Evolutionary conservation across 2,329 filamentous ascomycete species (phyloP).

Genomic region (Sporothrix mexicana): DNA sequence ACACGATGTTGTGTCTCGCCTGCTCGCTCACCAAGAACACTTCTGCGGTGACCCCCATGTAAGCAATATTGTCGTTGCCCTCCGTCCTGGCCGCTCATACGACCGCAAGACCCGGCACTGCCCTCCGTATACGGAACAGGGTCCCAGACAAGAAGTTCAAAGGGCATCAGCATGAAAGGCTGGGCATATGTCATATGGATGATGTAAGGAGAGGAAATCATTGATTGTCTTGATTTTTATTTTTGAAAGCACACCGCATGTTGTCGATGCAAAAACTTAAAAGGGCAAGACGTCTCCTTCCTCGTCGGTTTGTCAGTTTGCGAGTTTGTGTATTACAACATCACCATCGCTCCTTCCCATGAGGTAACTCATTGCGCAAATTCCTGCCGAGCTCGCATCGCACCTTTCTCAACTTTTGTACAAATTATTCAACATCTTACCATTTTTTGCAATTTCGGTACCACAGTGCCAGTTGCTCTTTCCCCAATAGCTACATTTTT

Average conservation of each 20-base stretch:
- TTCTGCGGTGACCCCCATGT: slow-evolving; percentile 28
- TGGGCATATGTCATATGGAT: slow-evolving; percentile 7
- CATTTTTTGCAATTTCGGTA: neutral
- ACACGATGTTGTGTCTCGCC: slow-evolving; percentile 3
- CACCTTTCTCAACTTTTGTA: neutral
- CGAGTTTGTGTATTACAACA: neutral
- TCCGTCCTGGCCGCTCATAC: neutral
- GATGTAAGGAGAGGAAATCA: neutral
- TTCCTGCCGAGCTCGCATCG: slow-evolving; percentile 1
- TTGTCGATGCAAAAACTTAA: neutral
- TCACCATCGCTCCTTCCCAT: slow-evolving; percentile 17
- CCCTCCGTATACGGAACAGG: slow-evolving; percentile 29
- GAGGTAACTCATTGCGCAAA: slow-evolving; percentile 7
- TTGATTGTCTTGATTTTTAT: neutral
- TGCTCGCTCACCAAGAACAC: neutral
- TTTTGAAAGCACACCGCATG: neutral
- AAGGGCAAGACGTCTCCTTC: neutral
- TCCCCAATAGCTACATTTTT: neutral
- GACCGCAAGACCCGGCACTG: neutral
- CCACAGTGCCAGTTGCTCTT: neutral
- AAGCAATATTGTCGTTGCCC: neutral
- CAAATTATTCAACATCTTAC: neutral
- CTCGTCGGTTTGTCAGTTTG: too few species aligned
- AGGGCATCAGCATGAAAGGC: neutral
- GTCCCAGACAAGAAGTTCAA: neutral